Evolutionary conservation across 2,329 filamentous ascomycete genomes (phyloP).

Genomic region (Penicillium sp.): DNA sequence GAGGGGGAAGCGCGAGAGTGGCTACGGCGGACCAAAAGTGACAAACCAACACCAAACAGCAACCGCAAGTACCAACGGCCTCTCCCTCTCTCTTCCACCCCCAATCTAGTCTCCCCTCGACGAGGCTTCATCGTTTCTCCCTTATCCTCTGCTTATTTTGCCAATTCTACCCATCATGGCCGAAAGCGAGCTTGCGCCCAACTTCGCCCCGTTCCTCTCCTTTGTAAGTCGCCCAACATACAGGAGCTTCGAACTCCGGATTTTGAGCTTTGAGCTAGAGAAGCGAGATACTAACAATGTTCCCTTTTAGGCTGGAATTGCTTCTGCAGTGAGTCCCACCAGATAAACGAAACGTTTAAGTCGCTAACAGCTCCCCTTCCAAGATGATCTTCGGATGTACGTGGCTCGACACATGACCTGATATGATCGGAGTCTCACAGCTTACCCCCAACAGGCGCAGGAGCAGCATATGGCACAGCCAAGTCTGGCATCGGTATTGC

Average conservation of each 20-base stretch:
- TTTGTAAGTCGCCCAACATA: slow-evolving; percentile 53
- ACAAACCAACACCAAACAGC: slow-evolving; percentile 21
- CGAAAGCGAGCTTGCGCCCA: slow-evolving; percentile 56
- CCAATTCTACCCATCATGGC: slow-evolving; percentile 35
- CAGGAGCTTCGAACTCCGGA: slow-evolving; percentile 5
- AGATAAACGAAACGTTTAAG: neutral
- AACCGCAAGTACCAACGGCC: slow-evolving; percentile 6
- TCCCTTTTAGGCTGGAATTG: slow-evolving; percentile 46
- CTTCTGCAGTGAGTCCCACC: slow-evolving; percentile 45
- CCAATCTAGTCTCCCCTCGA: slow-evolving; percentile 4
- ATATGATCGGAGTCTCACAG: slow-evolving; percentile 3
- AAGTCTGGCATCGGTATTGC: slow-evolving; percentile 69
- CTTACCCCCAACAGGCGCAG: slow-evolving; percentile 52
- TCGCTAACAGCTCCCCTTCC: slow-evolving; percentile 26
- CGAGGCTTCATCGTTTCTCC: slow-evolving; percentile 4
- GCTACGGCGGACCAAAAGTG: slow-evolving; percentile 26
- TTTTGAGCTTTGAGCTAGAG: slow-evolving; percentile 3
- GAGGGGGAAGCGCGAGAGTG: slow-evolving; percentile 9
- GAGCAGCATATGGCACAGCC: slow-evolving; percentile 67
- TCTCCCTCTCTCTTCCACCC: slow-evolving; percentile 1
- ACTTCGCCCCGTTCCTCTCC: slow-evolving; percentile 68
- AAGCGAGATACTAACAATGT: slow-evolving; percentile 24
- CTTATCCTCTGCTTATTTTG: neutral
- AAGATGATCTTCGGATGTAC: slow-evolving; percentile 56
- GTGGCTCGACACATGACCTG: slow-evolving; percentile 22